Conservation (phyloP, 345 rosid genomes). For the Gossypium herbaceum region DNA sequence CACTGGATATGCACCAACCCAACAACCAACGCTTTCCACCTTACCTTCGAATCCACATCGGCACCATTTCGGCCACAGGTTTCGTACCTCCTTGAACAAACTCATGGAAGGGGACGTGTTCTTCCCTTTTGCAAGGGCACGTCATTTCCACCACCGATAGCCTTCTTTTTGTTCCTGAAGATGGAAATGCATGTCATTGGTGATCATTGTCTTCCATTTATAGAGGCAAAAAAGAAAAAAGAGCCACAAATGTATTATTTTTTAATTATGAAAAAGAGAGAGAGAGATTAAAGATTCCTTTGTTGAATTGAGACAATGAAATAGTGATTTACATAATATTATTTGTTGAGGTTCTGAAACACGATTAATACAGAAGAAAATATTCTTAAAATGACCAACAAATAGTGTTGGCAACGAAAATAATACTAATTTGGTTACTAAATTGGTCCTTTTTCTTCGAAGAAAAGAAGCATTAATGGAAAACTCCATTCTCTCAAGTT, state of each 20-base stretch:
- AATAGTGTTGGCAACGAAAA: background rate
- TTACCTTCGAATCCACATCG: conserved; percentile 18
- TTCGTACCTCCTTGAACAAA: conserved; percentile 37
- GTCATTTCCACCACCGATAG: background rate
- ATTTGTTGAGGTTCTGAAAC: too few relatives aligned
- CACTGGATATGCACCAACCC: conserved; percentile 49
- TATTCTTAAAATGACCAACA: background rate
- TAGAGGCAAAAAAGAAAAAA: background rate
- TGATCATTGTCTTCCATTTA: conserved; percentile 19
- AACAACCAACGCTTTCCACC: conserved; percentile 38
- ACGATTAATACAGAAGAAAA: background rate
- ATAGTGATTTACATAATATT: too few relatives aligned
- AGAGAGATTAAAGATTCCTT: too few relatives aligned
- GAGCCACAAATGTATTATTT: background rate
- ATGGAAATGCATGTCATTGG: background rate
- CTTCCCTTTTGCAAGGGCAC: conserved; percentile 20
- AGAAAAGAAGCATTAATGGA: too few relatives aligned
- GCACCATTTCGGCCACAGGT: background rate
- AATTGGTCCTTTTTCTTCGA: too few relatives aligned
- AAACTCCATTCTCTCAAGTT: too few relatives aligned
- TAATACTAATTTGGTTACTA: background rate
- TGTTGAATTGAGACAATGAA: too few relatives aligned
- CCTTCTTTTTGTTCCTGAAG: conserved; percentile 15
- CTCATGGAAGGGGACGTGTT: conserved; percentile 29
- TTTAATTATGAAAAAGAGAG: background rate